Percentiles rank a stretch among this genome's conserved stretches.
Evolutionary conservation across 371 early-diverging fungal genomes (phyloP).

Genomic region (Mucor racemosus): DNA sequence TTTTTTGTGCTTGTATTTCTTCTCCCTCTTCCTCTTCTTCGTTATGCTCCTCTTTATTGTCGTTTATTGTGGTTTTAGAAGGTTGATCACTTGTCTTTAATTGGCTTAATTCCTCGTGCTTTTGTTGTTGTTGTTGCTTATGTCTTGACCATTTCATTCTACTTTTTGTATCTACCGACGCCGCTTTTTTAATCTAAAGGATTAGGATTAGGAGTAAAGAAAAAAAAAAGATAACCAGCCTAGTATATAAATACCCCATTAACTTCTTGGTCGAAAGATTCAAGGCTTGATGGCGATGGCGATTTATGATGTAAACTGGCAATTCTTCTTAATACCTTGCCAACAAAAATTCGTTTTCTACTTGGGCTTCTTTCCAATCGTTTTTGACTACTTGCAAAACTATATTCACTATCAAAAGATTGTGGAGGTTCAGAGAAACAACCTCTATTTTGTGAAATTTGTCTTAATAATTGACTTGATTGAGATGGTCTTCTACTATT

Average conservation of each 20-base stretch:
- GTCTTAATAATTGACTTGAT: slow-evolving; percentile 11
- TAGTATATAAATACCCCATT: background rate
- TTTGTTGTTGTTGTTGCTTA: background rate
- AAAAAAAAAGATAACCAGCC: background rate
- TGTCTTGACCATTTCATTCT: slow-evolving; percentile 5
- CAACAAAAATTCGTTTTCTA: slow-evolving; percentile 17
- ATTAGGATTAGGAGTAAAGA: background rate
- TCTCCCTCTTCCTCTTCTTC: background rate
- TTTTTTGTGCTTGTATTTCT: background rate
- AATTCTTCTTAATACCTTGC: slow-evolving; percentile 21
- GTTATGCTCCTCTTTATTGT: background rate
- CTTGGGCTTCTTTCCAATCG: slow-evolving; percentile 12
- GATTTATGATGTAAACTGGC: slow-evolving; percentile 25
- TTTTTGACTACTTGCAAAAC: background rate
- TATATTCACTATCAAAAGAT: slow-evolving; percentile 7
- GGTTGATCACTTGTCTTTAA: slow-evolving; percentile 15
- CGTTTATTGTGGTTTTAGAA: background rate
- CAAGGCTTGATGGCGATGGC: background rate
- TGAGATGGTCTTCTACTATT: slow-evolving; percentile 9
- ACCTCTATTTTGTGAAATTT: slow-evolving; percentile 10
- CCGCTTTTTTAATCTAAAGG: slow-evolving; percentile 17
- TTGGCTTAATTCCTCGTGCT: slow-evolving; percentile 14
- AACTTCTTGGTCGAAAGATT: background rate
- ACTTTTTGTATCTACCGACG: slow-evolving; percentile 9
- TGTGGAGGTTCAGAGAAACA: slow-evolving; percentile 2